Base-by-base conservation (phyloP, 2,329 filamentous ascomycete genomes). In the Orbilia quercus region DNA sequence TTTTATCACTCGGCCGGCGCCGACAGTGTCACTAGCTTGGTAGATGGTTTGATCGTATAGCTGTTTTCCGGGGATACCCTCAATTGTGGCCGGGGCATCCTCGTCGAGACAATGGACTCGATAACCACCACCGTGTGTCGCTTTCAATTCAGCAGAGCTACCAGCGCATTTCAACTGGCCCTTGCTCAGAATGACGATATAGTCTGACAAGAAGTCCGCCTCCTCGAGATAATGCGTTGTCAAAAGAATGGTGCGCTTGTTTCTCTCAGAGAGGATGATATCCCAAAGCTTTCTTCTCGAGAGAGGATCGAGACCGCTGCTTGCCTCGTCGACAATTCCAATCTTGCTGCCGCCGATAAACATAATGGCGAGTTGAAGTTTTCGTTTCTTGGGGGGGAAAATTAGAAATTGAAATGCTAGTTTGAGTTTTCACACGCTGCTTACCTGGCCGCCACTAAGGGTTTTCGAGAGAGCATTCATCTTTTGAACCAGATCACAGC, bases 161-260 rank as follows among this genome's bases (percentile, higher is more conserved):
- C 93, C 93, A 76, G 91, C 85, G 0, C 91, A 92, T 64, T 91
- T 91, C 1, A 96, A 84, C 1, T 87, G 88, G 18, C 93, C 93
- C 79, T 92, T 93, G 2, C 91, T 96, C 9, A 97, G 82, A 59
- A 97, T 91, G 1, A 89, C 91, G 75, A 97, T 96, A 74, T 93
- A 89, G 78, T 97, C 94, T 0, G 92, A 90, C 0, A 97, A 85
- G 1, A 96, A 83, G 78, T 97, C 93, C 0, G 93, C 94, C 80
- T 97, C 94, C 78, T 97, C 94, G 7, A 97, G 84, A 80, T 96
- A 97, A 80, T 97, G 94, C 0, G 93, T 97, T 0, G 93, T 97
- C 66, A 97, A 81, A 44, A 97, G 87, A 77, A 96, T 90, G 0
- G 93, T 96, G 44, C 93, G 84, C 71, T 85, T 85, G 18, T 92